Evolutionary conservation across 192 early-diverging fungal species (phyloP).

Genomic region (Podila clonocystis): DNA sequence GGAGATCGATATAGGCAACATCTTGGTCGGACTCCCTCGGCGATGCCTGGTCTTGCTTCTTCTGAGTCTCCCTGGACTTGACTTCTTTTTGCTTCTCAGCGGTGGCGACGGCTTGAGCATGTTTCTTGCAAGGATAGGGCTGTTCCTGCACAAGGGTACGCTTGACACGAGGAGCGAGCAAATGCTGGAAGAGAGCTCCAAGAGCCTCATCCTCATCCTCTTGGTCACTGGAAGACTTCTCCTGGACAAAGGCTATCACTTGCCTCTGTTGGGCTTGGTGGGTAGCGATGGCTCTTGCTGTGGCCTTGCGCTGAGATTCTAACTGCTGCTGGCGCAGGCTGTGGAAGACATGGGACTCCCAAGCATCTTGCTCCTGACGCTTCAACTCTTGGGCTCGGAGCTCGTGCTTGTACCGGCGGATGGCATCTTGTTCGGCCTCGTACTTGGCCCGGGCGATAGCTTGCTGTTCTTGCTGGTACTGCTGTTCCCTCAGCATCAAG

Average conservation of each 20-base stretch:
- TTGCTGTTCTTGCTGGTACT: constrained; percentile 4
- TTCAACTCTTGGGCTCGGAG: constrained; percentile 5
- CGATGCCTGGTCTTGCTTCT: not conserved
- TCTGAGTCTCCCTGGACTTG: not conserved
- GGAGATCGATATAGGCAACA: not conserved
- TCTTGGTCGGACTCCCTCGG: not conserved
- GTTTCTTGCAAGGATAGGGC: constrained; percentile 17
- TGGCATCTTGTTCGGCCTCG: constrained; percentile 12
- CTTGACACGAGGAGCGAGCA: constrained; percentile 16
- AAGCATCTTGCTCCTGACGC: not conserved
- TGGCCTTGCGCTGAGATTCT: not conserved
- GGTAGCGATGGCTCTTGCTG: not conserved
- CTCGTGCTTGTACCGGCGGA: not conserved
- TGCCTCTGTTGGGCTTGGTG: not conserved
- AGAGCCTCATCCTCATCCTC: not conserved
- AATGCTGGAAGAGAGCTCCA: constrained; percentile 6
- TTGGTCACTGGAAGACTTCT: not conserved
- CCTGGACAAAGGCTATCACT: not conserved
- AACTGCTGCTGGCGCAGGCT: not conserved
- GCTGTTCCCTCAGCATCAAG: not conserved
- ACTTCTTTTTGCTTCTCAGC: not conserved
- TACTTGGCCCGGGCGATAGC: constrained; percentile 1
- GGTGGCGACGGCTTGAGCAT: not conserved
- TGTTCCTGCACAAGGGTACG: constrained; percentile 14
- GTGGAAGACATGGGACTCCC: not conserved